Evolutionary conservation across 192 early-diverging fungal genomes (phyloP).

Genomic region (Rhizoclosmatium sp.): DNA sequence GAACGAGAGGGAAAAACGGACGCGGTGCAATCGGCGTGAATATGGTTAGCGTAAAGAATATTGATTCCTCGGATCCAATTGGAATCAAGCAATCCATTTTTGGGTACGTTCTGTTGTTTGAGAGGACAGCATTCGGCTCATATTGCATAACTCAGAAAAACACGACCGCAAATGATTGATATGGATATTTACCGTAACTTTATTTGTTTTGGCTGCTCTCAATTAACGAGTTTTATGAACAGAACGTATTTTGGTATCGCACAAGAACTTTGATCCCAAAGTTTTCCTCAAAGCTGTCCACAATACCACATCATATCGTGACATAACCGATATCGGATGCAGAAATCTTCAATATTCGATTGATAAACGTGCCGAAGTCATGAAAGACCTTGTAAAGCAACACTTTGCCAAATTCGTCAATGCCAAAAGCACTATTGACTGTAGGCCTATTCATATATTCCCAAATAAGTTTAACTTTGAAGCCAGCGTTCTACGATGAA

Average conservation of each 20-base stretch:
- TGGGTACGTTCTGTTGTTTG: slow-evolving; percentile 29
- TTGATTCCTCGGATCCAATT: slow-evolving; percentile 57
- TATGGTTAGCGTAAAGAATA: slow-evolving; percentile 16
- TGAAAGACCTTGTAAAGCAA: slow-evolving; percentile 90
- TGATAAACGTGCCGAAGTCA: slow-evolving; percentile 82
- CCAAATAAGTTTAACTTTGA: background rate
- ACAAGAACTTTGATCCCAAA: slow-evolving; percentile 71
- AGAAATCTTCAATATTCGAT: slow-evolving; percentile 74
- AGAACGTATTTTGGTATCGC: slow-evolving; percentile 56
- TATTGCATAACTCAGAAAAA: slow-evolving; percentile 26
- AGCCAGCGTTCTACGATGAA: slow-evolving; percentile 77
- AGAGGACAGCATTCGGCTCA: background rate
- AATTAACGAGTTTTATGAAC: background rate
- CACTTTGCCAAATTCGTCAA: slow-evolving; percentile 98
- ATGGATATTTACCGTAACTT: slow-evolving; percentile 8
- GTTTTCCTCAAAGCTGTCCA: slow-evolving; percentile 86
- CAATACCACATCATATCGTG: slow-evolving; percentile 81
- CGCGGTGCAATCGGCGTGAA: background rate
- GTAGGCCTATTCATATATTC: slow-evolving; percentile 45
- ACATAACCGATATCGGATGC: slow-evolving; percentile 77
- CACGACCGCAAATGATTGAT: slow-evolving; percentile 18
- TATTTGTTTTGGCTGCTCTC: background rate
- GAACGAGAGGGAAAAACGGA: background rate
- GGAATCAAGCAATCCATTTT: slow-evolving; percentile 50
- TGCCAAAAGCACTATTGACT: slow-evolving; percentile 94